These are phyloP conservation scores for Colletotrichum chrysophilum DNA, from an alignment of 2,329 filamentous ascomycete species.

Conservation along the genomic window DNA sequence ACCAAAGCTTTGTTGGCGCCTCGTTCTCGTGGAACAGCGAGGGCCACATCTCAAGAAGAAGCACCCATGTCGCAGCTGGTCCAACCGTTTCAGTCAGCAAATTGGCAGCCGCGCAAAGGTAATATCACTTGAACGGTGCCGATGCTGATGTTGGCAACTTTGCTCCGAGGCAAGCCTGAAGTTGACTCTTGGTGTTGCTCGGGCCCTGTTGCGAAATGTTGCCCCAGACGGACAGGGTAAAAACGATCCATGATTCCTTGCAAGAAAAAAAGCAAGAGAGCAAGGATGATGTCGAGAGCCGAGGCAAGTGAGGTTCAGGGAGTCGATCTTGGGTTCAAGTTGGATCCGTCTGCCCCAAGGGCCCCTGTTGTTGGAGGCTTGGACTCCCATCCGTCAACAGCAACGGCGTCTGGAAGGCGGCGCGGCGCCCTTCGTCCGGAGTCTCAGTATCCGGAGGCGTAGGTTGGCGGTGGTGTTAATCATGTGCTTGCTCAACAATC, in stretches of 20 bases:
- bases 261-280: not conserved
- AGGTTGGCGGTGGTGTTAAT: not conserved
- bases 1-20: constrained; percentile 5
- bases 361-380: not conserved
- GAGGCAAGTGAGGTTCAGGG: not conserved
- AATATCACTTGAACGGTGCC: not conserved
- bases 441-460: not conserved
- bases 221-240: not conserved
- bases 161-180: not conserved
- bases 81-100: constrained; percentile 12
- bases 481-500: constrained; percentile 22
- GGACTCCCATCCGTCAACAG: not conserved
- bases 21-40: not conserved
- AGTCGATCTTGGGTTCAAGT: not conserved
- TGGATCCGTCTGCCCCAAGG: not conserved
- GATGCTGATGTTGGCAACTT: not conserved
- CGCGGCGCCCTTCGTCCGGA: constrained; percentile 13
- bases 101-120: not conserved
- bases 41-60: not conserved
- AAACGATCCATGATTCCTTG: not conserved
- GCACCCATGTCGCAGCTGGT: constrained; percentile 12
- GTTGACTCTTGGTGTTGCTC: not conserved
- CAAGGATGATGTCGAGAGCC: constrained; percentile 19
- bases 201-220: not conserved
- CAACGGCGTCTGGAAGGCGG: not conserved